phyloP scores from a whole-genome alignment of 2,329 filamentous ascomycete species.

The Sporothrix schenckii region DNA sequence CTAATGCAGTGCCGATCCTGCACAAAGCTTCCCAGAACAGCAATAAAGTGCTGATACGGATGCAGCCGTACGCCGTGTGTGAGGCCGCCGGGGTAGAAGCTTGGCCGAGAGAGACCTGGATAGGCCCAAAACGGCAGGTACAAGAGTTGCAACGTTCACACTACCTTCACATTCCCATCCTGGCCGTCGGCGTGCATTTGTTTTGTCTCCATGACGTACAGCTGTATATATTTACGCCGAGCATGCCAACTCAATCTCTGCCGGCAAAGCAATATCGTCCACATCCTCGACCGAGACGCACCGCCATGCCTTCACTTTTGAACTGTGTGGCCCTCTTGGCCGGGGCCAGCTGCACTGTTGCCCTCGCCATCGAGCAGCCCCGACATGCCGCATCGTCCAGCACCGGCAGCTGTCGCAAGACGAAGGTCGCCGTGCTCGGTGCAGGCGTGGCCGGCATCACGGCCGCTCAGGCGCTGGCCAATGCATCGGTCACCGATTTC shows the following conservation, averaged over 20 bases:
- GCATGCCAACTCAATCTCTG: too few species aligned
- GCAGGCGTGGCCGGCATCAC: constrained; percentile 20
- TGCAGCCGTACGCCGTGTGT: neutral
- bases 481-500: constrained; percentile 25
- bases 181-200: too few species aligned
- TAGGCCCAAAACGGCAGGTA: too few species aligned
- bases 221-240: neutral
- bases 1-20: neutral
- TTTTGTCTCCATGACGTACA: too few species aligned
- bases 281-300: neutral
- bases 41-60: constrained; percentile 19
- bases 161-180: too few species aligned
- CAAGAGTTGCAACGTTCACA: neutral
- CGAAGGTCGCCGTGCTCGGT: constrained; percentile 27
- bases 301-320: constrained; percentile 9
- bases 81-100: neutral
- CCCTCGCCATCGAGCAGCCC: neutral
- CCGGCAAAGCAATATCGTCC: neutral
- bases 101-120: too few species aligned
- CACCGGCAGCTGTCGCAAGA: constrained; percentile 14
- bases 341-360: neutral
- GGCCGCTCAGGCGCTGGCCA: constrained; percentile 27
- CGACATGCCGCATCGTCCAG: neutral
- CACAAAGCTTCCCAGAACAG: constrained; percentile 32
- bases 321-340: constrained; percentile 1